Evolutionary conservation across 2,329 filamentous ascomycete species (phyloP), one percentile per base, ranked within the genome.

Genomic region (Apiospora arundinis): DNA sequence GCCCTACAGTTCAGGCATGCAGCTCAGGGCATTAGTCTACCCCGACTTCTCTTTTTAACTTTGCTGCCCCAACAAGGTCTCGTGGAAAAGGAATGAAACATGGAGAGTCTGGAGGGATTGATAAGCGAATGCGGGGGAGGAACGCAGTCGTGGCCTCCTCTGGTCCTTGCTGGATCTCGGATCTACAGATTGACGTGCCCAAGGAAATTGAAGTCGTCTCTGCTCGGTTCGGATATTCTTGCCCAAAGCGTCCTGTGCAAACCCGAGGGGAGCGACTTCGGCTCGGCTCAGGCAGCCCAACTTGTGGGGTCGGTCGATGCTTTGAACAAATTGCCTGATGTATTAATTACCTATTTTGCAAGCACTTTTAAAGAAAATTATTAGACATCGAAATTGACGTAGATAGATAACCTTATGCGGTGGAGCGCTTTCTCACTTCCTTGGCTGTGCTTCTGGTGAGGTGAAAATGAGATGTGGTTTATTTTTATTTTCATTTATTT

Each of bases 221-320:
- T 60, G 28, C 56, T 40, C 56, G 56, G 56, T n/a, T 63, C 56
- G 56, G 56, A 63, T 63, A 63, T 63, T 40, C 56, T 40, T 63
- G 28, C 56, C 32, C 56, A 63, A 63, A 40, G 18, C 3, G 56
- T 40, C 9, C 8, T 63, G 16, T n/a, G 32, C 56, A 63, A 63
- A 63, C 56, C 56, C 56, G 56, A 63, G 56, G 56, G 21, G 56
- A 63, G 8, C 56, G 56, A 63, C 32, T 63, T 63, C 56, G 56
- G 56, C 56, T 60, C 52, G 52, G 52, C 52, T 37, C 52, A 37
- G 25, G 9, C 9, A n/a, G 52, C 56, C 56, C 18, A 63, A 63
- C 56, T 23, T 28, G 56, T 63, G 56, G 56, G 56, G 56, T 63
- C 32, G 40, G 56, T 23, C 56, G 56, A 21, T 37, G 18, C n/a